phyloP scores from a whole-genome alignment of 2,329 filamentous ascomycete genomes.

The Nemania diffusa region DNA sequence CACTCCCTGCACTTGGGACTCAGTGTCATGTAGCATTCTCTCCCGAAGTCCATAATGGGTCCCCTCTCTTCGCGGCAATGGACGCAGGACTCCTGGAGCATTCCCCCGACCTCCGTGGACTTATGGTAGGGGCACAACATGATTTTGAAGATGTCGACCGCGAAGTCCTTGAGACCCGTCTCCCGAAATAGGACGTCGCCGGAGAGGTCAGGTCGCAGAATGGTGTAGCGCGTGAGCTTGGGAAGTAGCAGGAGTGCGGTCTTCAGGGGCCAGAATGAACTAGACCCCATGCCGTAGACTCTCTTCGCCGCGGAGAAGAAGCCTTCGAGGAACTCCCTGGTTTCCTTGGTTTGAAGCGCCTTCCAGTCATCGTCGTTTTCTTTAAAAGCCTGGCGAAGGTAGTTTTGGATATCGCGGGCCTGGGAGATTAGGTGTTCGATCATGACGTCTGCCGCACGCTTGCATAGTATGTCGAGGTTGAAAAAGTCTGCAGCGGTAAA shows the following conservation, averaged over 20 bases:
- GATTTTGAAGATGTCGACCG: background rate
- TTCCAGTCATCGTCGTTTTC: no score
- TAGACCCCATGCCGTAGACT: background rate
- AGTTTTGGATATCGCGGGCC: background rate
- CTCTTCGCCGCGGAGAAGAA: background rate
- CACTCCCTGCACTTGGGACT: no score
- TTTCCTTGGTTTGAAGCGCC: no score
- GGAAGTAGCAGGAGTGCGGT: background rate
- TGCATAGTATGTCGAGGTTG: background rate
- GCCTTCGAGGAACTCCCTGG: background rate
- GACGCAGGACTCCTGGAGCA: no score
- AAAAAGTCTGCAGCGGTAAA: constrained; percentile 8
- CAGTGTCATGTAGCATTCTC: no score
- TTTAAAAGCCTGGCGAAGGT: no score
- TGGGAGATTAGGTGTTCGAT: background rate
- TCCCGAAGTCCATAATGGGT: no score
- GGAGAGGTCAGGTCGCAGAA: background rate
- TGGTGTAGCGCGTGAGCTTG: background rate
- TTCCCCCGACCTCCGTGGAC: no score
- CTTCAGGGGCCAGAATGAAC: background rate
- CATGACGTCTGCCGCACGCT: background rate
- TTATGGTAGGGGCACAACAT: background rate
- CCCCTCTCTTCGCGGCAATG: no score
- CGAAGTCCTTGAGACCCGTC: background rate
- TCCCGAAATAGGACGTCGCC: background rate